Evolutionary conservation across 2,329 filamentous ascomycete species (phyloP).

Genomic region (Penicillium brasilianum): DNA sequence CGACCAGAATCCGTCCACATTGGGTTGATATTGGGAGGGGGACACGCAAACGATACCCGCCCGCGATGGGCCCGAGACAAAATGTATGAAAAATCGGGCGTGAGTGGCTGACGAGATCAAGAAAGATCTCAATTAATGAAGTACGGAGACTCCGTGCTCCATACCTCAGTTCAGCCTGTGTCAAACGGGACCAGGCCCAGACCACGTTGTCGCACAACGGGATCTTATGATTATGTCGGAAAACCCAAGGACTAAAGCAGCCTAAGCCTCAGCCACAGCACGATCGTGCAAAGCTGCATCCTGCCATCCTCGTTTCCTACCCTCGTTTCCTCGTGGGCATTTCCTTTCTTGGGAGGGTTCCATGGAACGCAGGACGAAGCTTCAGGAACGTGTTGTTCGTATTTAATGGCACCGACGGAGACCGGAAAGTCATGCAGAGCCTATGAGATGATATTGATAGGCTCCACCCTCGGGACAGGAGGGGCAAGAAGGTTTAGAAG

Average conservation of each 20-base stretch:
- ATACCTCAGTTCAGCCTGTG: background rate
- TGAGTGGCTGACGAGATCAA: background rate
- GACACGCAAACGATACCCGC: background rate
- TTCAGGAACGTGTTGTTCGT: background rate
- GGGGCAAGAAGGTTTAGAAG: constrained; percentile 1
- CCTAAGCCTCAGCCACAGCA: constrained; percentile 1
- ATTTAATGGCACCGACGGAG: background rate
- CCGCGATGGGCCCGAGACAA: background rate
- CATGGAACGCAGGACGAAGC: constrained; percentile 2
- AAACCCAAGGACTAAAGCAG: background rate
- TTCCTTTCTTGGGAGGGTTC: background rate
- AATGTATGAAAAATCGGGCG: background rate
- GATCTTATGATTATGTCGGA: background rate
- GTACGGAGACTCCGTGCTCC: background rate
- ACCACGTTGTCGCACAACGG: background rate
- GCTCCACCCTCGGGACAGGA: background rate
- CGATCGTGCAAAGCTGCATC: too few relatives aligned
- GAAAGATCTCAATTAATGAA: background rate
- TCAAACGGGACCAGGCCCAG: background rate
- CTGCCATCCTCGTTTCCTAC: too few relatives aligned
- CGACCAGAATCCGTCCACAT: background rate
- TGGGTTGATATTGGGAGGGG: background rate
- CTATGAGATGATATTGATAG: constrained; percentile 1
- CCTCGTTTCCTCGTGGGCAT: background rate
- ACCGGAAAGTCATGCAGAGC: background rate